Percentiles rank a stretch among this genome's conserved stretches.
phyloP scores from a whole-genome alignment of 768 basidiomycete species.

The Rhizopogon roseolus region DNA sequence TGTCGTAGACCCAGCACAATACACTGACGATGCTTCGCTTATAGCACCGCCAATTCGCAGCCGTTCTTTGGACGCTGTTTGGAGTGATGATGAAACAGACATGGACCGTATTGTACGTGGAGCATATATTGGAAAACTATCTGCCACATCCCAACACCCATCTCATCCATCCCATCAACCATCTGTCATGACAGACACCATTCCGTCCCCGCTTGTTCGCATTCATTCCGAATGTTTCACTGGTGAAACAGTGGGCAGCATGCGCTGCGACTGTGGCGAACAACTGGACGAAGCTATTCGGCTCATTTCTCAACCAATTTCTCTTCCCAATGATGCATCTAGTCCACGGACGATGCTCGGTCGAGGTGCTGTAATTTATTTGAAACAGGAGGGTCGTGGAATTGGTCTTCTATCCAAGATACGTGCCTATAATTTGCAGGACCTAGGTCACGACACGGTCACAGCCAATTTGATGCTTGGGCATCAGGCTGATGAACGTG shows the following conservation, averaged over 20 bases:
- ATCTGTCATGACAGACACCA: constrained; percentile 15
- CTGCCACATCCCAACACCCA: constrained; percentile 44
- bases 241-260: constrained; percentile 95
- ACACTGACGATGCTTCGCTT: constrained; percentile 39
- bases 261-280: constrained; percentile 99
- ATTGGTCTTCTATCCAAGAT: constrained; percentile 96
- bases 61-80: constrained; percentile 72
- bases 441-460: constrained; percentile 98
- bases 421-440: constrained; percentile 95
- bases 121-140: constrained; percentile 85
- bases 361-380: constrained; percentile 89
- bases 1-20: constrained; percentile 88
- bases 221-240: constrained; percentile 99
- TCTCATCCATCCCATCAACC: constrained; percentile 28
- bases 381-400: constrained; percentile 96
- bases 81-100: constrained; percentile 83
- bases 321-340: constrained; percentile 27
- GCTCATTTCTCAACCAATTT: constrained; percentile 71
- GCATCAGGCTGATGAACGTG: constrained; percentile 89
- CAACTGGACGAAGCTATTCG: constrained; percentile 97
- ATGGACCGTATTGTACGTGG: constrained; percentile 92
- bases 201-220: constrained; percentile 81
- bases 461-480: constrained; percentile 95
- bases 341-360: constrained; percentile 55
- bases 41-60: constrained; percentile 69